Base-by-base conservation (phyloP, 257 asterid species). In the Anisodus tanguticus region DNA sequence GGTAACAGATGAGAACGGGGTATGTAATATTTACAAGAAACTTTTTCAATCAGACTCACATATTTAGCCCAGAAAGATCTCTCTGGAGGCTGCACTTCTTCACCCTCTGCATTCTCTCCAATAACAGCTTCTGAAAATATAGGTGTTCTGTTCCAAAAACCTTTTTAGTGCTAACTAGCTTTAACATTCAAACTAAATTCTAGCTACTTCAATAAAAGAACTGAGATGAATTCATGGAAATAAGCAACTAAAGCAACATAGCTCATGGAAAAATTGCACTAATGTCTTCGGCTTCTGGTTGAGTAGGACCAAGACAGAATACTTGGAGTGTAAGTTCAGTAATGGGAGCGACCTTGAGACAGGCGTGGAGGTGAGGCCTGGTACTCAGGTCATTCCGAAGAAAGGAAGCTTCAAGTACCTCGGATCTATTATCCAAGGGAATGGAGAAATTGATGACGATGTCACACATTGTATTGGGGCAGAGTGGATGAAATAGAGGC, bases 51-150 rank as follows among this genome's bases (percentile, higher is more conserved):
- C 81, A 74, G 19, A 84, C 99, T 92, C 89, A 94, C 98, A 84
- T 96, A 96, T 96, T 96, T 94, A 82, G 98, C 98, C 99, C 98
- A 96, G 91, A 96, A 96, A 83, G 99, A 89, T 89, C 90, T 93
- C 90, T 96, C 99, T 62, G 95, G 97, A 49, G 93, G 98, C 86
- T 22, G 84, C 82, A 88, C 78, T 85, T 90, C 97, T 88, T 94
- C 98, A 19, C 92, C 94, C 88, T 93, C 95, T 80, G 86, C 92
- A 81, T 85, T 91, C 88, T 97, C 98, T 2, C 35, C 35, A 31
- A 84, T 85, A 79, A 82, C 82, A 74, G 88, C 97, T 90, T 96
- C 99, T 22, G 95, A 84, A 89, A 94, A 93, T 85, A 90, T 83
- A 53, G 99, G 98, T 81, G 97, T 92, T 88, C 99, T 97, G 98